phyloP scores from a whole-genome alignment of 2,329 filamentous ascomycete species.

The Zasmidium angulare region DNA sequence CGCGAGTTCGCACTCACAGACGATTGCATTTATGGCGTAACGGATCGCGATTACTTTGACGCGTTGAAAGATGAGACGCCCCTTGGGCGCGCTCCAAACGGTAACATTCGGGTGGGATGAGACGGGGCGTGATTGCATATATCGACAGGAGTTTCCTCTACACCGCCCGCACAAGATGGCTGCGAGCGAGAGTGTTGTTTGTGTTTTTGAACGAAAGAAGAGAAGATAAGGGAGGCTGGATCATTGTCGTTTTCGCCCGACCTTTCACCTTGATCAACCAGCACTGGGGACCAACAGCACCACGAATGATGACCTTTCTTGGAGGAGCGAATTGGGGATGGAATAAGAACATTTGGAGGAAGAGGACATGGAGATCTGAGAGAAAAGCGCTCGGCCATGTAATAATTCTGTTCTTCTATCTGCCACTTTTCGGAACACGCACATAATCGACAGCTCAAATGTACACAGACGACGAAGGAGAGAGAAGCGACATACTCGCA shows the following conservation, averaged over 20 bases:
- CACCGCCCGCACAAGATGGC: too few relatives aligned
- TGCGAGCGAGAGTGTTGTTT: too few relatives aligned
- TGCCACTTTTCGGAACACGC: background rate
- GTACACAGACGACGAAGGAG: background rate
- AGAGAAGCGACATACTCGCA: too few relatives aligned
- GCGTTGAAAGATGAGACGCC: constrained; percentile 23
- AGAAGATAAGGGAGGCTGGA: too few relatives aligned
- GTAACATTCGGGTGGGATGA: constrained; percentile 9
- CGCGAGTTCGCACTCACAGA: constrained; percentile 28
- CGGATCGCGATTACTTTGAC: constrained; percentile 28
- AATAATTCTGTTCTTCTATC: background rate
- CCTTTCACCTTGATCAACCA: too few relatives aligned
- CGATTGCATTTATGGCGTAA: constrained; percentile 37
- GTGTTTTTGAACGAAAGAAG: too few relatives aligned
- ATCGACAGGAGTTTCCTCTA: constrained; percentile 21
- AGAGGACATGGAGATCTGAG: too few relatives aligned
- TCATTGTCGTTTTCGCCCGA: too few relatives aligned
- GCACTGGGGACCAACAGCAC: constrained; percentile 19
- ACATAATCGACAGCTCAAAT: background rate
- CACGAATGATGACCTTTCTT: constrained; percentile 2
- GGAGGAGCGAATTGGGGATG: background rate
- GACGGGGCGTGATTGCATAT: constrained; percentile 7
- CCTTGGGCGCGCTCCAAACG: constrained; percentile 7
- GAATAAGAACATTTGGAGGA: background rate
- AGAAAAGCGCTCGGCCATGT: background rate